Evolutionary conservation across 73 alveolate genomes (phyloP), one percentile per base, ranked within the genome.

Genomic region (Paramecium biaurelia): DNA sequence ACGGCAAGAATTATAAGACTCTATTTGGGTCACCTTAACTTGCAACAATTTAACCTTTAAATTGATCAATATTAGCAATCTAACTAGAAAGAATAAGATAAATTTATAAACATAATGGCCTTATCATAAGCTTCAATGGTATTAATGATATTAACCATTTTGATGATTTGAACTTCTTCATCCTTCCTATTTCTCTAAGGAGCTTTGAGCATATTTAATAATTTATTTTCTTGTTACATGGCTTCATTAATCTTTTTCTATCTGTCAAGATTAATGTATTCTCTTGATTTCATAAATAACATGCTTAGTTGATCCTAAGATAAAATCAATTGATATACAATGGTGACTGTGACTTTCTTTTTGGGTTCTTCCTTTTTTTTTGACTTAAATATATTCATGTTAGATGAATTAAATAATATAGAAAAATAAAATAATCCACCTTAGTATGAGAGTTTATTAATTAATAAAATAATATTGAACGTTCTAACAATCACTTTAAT

Each of bases 141-240:
- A 37, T 38, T 35, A 32, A 35, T 5, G 8, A 72, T 26, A 20
- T 37, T 72, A 20, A 72, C 86, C 15, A 72, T 72, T 72, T 14
- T 32, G n/a, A 34, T 34, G 4, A 72, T 38, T 72, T 72, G 38
- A 21, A 34, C 12, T 20, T 72, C 86, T 72, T 72, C 86, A 72
- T 72, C 86, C 18, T 72, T 72, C 10, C 56, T 72, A 38, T 72
- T 72, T 72, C 86, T 72, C 20, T 72, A 18, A 15, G 86, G 63
- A 72, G 59, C 56, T 15, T 37, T 72, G 14, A 72, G 35, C 86
- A 72, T 72, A 35, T 4, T 9, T 4, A 28, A 2, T n/a, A 72
- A 38, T 34, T 14, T 34, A 3, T n/a, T 72, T 42, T 72, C 86
- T 37, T 35, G 26, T 37, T 30, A 14, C 5, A 72, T 32, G 2